Conservation (phyloP, 176 grass and related monocot species). For the sorghum (Sorghum bicolor) region DNA sequence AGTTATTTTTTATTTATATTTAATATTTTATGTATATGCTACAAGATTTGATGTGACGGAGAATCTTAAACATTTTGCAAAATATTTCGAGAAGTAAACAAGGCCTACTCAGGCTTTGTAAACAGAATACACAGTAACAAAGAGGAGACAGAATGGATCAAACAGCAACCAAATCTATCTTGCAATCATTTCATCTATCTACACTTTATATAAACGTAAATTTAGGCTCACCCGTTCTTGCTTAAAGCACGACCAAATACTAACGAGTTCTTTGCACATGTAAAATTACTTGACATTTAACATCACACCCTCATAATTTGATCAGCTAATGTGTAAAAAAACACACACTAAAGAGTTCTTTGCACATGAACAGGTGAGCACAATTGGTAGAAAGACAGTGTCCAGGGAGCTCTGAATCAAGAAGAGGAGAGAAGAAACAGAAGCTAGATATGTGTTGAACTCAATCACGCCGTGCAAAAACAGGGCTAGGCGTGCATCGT, state of each 20-base stretch:
- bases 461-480: no score
- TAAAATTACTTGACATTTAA: neutral
- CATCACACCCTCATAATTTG: neutral
- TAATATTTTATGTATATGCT: no score
- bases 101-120: no score
- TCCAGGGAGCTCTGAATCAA: neutral
- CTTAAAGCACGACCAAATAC: neutral
- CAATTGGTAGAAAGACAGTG: neutral
- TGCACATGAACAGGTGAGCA: neutral
- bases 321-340: neutral
- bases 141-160: neutral
- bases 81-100: no score
- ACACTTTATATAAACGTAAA: neutral
- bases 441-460: neutral
- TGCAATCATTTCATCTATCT: neutral
- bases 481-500: conserved; percentile 43
- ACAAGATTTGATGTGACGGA: no score
- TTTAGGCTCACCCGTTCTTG: neutral
- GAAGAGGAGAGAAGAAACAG: neutral
- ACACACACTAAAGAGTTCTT: neutral
- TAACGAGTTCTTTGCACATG: neutral
- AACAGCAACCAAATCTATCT: neutral
- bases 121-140: neutral
- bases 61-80: no score
- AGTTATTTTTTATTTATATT: no score